Base-by-base conservation (phyloP, 495 filamentous ascomycete species). In the Lasiosphaeris hirsuta region DNA sequence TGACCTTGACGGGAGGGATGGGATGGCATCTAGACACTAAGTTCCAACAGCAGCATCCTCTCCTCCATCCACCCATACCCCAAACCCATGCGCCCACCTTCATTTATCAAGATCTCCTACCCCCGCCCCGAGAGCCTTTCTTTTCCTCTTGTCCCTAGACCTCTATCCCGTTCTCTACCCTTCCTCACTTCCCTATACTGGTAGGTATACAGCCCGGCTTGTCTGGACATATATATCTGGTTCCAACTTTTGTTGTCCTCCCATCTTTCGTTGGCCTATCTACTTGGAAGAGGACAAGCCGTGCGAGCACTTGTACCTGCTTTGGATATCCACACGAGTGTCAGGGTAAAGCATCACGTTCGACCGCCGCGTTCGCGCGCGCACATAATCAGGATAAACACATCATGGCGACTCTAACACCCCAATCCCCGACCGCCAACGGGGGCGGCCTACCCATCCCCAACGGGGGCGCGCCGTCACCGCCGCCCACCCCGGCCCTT, bases 401-500 rank as follows among this genome's bases (percentile, higher is more conserved):
- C 38, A 45, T 14, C 19, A 61, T 61, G 59, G 48, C 56, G 18
- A 41, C 40, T 5, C 48, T 62, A 34, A 30, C 10, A 39, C 40
- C 17, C 45, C 41, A 15, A 9, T 47, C 35, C 30, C 18, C 44
- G 36, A 30, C 33, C n/a, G 19, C 42, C 56, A 63, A 66, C 45
- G 65, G 23, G 23, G 23, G 23, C 23, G 23, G 23, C 23, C 23
- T 30, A 30, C 23, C 23, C 23, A 30, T 30, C 2, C 23, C 23
- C 23, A 30, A 30, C 23, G 23, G 23, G 5, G 23, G 63, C 23
- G 41, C 56, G 1, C 46, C 56, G 34, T 68, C 68, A 1, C 68
- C 67, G 45, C 68, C 68, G 10, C 61, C 60, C 7, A 70, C 68
- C 7, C 68, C 68, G 1, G 58, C 55, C 18, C 56, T 42, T 51